These are phyloP conservation scores for Coffea eugenioides DNA, from an alignment of 257 asterid genomes.

Conservation along the genomic window DNA sequence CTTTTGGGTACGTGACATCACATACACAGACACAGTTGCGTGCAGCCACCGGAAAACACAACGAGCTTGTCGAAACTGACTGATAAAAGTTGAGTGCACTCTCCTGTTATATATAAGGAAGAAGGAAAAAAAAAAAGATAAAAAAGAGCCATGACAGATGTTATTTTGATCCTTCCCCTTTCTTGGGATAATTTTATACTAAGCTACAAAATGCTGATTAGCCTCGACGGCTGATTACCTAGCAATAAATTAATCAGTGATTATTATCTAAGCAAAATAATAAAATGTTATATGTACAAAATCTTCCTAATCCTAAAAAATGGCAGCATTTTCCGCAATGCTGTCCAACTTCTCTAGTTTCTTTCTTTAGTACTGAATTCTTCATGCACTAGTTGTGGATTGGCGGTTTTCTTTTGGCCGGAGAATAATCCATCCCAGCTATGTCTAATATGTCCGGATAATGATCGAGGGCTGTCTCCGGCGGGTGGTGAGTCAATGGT, in stretches of 20 bases:
- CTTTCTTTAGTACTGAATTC: background rate
- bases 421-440: slow-evolving; percentile 86
- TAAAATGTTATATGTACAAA: slow-evolving; percentile 35
- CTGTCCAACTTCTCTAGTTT: slow-evolving; percentile 27
- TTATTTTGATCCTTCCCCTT: background rate
- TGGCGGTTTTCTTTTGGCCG: slow-evolving; percentile 68
- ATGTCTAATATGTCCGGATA: slow-evolving; percentile 60
- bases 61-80: background rate
- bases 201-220: background rate
- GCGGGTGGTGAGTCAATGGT: slow-evolving; percentile 20
- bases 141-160: background rate
- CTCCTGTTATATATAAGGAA: too few relatives aligned
- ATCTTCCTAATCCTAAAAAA: slow-evolving; percentile 35
- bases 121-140: background rate
- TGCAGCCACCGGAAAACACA: background rate
- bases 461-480: slow-evolving; percentile 26
- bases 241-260: background rate
- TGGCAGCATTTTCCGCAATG: slow-evolving; percentile 47
- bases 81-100: background rate
- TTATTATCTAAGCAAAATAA: slow-evolving; percentile 2
- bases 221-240: background rate
- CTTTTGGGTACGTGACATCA: slow-evolving; percentile 3
- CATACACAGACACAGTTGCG: background rate
- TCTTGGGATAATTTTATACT: background rate
- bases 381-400: slow-evolving; percentile 54